Base-by-base conservation (phyloP, 1,139 yeast genomes). In the Blastobotrys illinoisensis region DNA sequence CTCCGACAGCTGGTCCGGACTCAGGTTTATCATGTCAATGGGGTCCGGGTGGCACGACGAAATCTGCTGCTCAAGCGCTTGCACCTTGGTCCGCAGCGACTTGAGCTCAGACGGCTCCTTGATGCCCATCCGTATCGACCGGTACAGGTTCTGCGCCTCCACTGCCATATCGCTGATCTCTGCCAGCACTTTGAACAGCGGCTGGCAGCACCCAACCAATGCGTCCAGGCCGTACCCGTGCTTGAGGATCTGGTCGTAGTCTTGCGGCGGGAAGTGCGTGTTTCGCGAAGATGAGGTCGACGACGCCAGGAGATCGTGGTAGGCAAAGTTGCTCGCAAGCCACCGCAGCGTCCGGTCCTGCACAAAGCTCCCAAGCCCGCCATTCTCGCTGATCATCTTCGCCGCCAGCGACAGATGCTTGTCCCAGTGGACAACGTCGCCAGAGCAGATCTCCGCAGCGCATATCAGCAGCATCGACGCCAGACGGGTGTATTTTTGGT, bases 251-350 rank as follows among this genome's bases (percentile, higher is more conserved):
- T 72, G 69, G 51, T 83, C 82, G 67, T 87, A 86, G 26, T 71
- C 71, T 3, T 58, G 56, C 1, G 70, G 57, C 13, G 67, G 58
- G 55, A 71, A 68, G 26, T 70, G 66, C 0, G 71, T 62, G 47
- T 40, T 77, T n/a, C 69, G 58, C n/a, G 60, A 55, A 6, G 64
- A 60, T 23, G 62, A 58, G 5, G 69, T 75, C 13, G 86, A 80
- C 52, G 84, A 78, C 1, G 93, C 83, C 59, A 86, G 73, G 45
- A 88, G 78, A 65, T 87, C 95, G 67, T 88, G 95, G 65, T 87
- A 88, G 0, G 90, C 89, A 70, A 85, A 88, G 67, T 85, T 86
- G n/a, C 89, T 81, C 23, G 86, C 81, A 54, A 88, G 74, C 87
- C 93, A 88, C 58, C 84, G 82, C 58, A 81, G 81, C 56, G 80